Percentiles rank a stretch among this genome's conserved stretches.
phyloP scores from a whole-genome alignment of 2,329 filamentous ascomycete genomes.

The Geoglossum cookeanum region DNA sequence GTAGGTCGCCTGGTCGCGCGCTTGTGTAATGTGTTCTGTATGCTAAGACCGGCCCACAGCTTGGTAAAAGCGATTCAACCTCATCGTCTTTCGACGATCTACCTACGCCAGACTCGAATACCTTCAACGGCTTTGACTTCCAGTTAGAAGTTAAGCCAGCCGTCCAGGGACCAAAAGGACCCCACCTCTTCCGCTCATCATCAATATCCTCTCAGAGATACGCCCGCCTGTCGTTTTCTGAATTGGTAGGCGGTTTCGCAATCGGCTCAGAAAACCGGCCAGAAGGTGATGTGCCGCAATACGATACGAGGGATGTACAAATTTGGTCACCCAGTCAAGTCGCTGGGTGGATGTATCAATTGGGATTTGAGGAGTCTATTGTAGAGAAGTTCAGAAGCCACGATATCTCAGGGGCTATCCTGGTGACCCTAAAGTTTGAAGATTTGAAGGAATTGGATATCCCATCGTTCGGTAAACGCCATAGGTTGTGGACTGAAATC shows the following conservation, averaged over 20 bases:
- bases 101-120: constrained; percentile 52
- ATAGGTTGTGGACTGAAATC: constrained; percentile 64
- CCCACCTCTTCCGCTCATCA: constrained; percentile 67
- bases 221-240: constrained; percentile 45
- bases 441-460: constrained; percentile 70
- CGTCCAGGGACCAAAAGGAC: constrained; percentile 55
- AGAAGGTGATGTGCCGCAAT: constrained; percentile 31
- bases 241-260: not conserved
- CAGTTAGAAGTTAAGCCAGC: constrained; percentile 44
- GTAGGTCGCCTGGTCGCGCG: constrained; percentile 29
- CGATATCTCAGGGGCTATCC: constrained; percentile 74
- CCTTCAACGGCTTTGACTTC: constrained; percentile 41
- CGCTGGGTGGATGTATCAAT: constrained; percentile 69
- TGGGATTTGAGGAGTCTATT: constrained; percentile 56
- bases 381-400: constrained; percentile 78
- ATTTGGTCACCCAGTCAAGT: constrained; percentile 60
- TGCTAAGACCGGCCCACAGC: constrained; percentile 25
- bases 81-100: constrained; percentile 74
- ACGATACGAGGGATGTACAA: constrained; percentile 40
- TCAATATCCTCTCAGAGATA: constrained; percentile 36
- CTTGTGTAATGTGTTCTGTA: not conserved
- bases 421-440: constrained; percentile 82
- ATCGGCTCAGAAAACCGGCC: constrained; percentile 8
- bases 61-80: constrained; percentile 62
- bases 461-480: constrained; percentile 61